Percentiles rank a stretch among this genome's conserved stretches.
phyloP scores from a whole-genome alignment of 73 alveolate species.

The Paramecium bursaria region DNA sequence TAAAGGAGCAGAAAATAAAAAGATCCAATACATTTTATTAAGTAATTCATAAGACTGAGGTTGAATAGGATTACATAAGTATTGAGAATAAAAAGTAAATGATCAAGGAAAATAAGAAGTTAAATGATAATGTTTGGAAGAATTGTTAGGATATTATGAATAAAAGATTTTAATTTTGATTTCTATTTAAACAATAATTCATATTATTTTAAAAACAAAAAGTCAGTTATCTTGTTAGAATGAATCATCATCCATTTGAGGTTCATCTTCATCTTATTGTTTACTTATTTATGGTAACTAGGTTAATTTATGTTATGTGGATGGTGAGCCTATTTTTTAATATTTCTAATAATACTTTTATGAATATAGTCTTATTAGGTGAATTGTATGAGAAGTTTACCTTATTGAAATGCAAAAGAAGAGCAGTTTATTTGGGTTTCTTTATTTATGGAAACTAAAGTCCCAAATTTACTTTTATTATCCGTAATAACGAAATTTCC shows the following conservation, averaged over 20 bases:
- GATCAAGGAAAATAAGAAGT: not conserved
- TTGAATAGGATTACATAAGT: no score
- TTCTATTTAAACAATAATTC: not conserved
- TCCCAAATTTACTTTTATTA: constrained; percentile 57
- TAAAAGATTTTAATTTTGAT: constrained; percentile 42
- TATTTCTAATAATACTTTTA: constrained; percentile 17
- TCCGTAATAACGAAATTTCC: constrained; percentile 29
- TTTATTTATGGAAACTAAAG: constrained; percentile 1
- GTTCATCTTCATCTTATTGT: constrained; percentile 62
- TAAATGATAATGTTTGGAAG: not conserved
- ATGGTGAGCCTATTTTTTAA: constrained; percentile 27
- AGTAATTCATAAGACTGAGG: no score
- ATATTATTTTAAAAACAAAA: no score
- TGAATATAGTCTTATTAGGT: constrained; percentile 19
- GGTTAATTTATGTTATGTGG: constrained; percentile 54
- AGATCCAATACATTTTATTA: no score
- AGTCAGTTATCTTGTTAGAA: no score
- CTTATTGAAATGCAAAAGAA: constrained; percentile 9
- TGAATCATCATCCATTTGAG: constrained; percentile 57
- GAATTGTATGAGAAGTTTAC: constrained; percentile 19
- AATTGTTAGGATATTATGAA: constrained; percentile 17
- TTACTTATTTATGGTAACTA: constrained; percentile 49
- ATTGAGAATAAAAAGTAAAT: no score
- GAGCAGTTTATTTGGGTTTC: constrained; percentile 17
- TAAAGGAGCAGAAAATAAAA: no score